Evolutionary conservation across 768 basidiomycete species (phyloP).

Genomic region (Podaxis mareebaensis): DNA sequence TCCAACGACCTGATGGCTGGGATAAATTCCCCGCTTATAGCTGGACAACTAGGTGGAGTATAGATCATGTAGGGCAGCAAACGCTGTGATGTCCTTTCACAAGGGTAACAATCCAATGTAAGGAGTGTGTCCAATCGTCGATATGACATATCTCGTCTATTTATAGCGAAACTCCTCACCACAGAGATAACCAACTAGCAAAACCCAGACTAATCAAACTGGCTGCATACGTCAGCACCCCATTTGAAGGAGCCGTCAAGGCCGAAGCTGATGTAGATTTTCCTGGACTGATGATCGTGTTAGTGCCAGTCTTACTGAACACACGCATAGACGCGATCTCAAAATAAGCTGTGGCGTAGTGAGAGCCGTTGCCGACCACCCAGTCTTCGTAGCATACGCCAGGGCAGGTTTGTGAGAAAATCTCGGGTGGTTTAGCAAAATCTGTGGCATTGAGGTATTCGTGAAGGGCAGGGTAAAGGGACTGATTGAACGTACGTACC

Average conservation of each 20-base stretch:
- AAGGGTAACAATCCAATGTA: no score
- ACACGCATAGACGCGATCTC: constrained; percentile 58
- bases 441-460: constrained; percentile 22
- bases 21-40: no score
- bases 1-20: no score
- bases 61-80: no score
- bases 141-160: not conserved
- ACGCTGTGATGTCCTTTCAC: no score
- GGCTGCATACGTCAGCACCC: not conserved
- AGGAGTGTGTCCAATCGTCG: not conserved
- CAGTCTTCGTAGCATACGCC: constrained; percentile 73
- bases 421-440: constrained; percentile 50
- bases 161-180: not conserved
- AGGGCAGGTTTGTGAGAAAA: constrained; percentile 62
- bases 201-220: constrained; percentile 5
- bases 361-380: constrained; percentile 61
- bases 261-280: constrained; percentile 6
- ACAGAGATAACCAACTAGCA: not conserved
- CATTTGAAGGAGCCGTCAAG: not conserved
- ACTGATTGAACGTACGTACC: constrained; percentile 33
- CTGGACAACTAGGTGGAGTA: no score
- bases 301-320: constrained; percentile 27
- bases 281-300: constrained; percentile 19
- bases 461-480: constrained; percentile 16
- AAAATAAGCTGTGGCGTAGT: constrained; percentile 70